Conservation (phyloP, 306 rosid species). For the Erythrophleum fordii region DNA sequence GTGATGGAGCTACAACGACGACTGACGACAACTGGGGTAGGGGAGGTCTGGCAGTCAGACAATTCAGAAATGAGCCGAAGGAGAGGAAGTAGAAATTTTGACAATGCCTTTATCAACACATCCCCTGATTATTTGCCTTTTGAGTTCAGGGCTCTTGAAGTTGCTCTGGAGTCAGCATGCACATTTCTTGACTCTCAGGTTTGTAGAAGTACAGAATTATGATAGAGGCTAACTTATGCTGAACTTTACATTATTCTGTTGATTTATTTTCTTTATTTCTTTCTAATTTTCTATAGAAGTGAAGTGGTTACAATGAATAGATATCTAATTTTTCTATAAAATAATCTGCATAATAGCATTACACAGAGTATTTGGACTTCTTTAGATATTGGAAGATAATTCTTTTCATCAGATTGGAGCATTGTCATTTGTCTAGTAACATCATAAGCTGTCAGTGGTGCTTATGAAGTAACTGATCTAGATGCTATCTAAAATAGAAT, state of each 20-base stretch:
- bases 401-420: not conserved
- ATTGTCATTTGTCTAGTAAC: not conserved
- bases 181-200: constrained; percentile 99
- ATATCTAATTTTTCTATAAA: constrained; percentile 22
- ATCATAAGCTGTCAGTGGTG: not conserved
- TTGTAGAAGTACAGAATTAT: constrained; percentile 39
- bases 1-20: constrained; percentile 90
- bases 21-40: constrained; percentile 66
- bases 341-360: constrained; percentile 10
- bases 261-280: constrained; percentile 22
- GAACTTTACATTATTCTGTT: too few relatives aligned
- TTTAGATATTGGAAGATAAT: not conserved
- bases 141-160: constrained; percentile 97
- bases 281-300: constrained; percentile 10
- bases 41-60: constrained; percentile 88
- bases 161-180: constrained; percentile 96
- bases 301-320: constrained; percentile 20
- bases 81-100: constrained; percentile 78
- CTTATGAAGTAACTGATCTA: not conserved
- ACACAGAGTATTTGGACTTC: not conserved
- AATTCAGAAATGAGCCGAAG: constrained; percentile 63
- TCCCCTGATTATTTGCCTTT: constrained; percentile 98
- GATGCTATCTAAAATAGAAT: not conserved
- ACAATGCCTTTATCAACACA: constrained; percentile 64
- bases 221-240: too few relatives aligned